These are phyloP conservation scores for Fusarium equiseti DNA, from an alignment of 2,329 filamentous ascomycete genomes.

Conservation along the genomic window DNA sequence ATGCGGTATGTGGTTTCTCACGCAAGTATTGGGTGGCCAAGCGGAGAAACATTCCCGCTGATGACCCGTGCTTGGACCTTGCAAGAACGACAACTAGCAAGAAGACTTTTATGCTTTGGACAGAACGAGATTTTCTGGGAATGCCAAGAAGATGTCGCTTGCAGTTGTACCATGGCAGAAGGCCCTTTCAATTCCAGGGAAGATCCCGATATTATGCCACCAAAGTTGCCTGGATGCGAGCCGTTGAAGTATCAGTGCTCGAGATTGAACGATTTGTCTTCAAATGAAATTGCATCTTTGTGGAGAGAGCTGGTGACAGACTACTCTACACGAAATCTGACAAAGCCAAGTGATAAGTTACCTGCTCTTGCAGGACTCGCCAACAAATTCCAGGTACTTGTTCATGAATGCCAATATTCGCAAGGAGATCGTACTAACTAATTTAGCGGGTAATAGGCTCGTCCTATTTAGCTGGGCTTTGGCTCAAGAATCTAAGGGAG, in stretches of 20 bases:
- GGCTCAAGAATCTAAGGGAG: not conserved
- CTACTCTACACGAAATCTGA: not conserved
- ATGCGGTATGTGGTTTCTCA: not conserved
- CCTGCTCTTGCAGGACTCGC: not conserved
- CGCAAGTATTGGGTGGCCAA: not conserved
- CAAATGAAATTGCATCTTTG: not conserved
- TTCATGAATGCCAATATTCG: not conserved
- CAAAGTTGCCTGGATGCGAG: not conserved
- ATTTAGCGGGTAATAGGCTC: not conserved
- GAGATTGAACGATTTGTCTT: not conserved
- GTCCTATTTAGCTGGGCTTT: not conserved
- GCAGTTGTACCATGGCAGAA: not conserved
- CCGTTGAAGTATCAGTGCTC: conserved; percentile 1
- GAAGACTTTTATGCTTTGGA: not conserved
- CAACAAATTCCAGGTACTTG: not conserved
- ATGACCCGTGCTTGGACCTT: conserved; percentile 1
- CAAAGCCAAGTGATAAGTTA: not conserved
- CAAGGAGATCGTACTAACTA: not conserved
- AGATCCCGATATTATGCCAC: not conserved
- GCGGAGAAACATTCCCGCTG: not conserved
- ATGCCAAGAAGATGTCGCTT: conserved; percentile 1
- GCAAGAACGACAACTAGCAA: not conserved
- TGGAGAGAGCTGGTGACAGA: not conserved
- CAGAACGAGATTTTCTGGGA: not conserved
- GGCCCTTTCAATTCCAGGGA: not conserved